Evolutionary conservation across 768 basidiomycete genomes (phyloP).

Genomic region (Mycena pura): DNA sequence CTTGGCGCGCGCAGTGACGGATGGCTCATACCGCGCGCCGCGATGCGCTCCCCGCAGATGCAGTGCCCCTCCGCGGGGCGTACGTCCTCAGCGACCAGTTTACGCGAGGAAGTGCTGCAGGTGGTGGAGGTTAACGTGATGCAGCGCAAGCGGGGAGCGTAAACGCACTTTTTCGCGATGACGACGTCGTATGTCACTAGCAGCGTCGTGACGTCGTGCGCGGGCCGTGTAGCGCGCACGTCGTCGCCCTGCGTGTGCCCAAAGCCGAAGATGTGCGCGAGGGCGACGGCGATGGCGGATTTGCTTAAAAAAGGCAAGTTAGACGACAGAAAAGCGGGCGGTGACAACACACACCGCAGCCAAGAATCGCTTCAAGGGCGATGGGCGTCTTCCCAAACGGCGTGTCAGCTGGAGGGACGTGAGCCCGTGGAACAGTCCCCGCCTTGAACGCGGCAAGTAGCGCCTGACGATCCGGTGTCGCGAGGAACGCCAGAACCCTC

Average conservation of each 20-base stretch:
- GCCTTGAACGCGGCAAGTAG: conserved; percentile 38
- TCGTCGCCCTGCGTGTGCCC: conserved; percentile 96
- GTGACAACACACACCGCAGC: conserved; percentile 71
- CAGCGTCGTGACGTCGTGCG: conserved; percentile 67
- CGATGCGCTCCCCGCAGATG: conserved; percentile 79
- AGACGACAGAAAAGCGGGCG: background rate
- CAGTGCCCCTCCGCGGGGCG: conserved; percentile 69
- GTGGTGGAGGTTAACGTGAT: conserved; percentile 39
- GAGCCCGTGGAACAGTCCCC: conserved; percentile 34
- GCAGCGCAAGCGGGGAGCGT: background rate
- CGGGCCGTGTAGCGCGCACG: conserved; percentile 77
- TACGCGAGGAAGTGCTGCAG: conserved; percentile 80
- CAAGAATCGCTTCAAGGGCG: conserved; percentile 91
- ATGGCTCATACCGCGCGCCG: conserved; percentile 81
- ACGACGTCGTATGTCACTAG: conserved; percentile 76
- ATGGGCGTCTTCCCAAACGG: conserved; percentile 79
- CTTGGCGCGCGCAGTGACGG: conserved; percentile 78
- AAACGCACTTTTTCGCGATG: conserved; percentile 94
- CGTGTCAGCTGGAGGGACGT: background rate
- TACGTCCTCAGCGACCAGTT: conserved; percentile 62
- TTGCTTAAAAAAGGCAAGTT: conserved; percentile 57
- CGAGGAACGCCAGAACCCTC: conserved; percentile 74
- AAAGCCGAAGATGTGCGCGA: conserved; percentile 81
- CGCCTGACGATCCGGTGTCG: conserved; percentile 52
- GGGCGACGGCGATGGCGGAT: conserved; percentile 82